phyloP scores from a whole-genome alignment of 1,284 basidiomycete genomes.

The Vanrija sp. region DNA sequence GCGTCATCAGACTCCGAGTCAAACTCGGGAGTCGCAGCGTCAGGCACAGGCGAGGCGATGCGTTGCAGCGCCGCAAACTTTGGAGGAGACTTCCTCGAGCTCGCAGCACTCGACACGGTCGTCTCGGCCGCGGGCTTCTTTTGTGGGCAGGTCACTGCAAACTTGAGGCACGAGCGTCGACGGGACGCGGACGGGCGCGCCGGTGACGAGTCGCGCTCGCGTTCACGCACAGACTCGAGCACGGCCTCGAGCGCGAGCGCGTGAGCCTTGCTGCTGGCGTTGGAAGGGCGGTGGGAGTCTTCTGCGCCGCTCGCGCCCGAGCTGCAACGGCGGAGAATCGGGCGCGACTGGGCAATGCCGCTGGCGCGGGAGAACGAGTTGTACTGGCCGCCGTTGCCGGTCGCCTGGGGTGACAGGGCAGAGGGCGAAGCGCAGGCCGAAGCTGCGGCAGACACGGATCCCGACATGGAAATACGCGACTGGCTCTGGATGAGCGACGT shows the following conservation, averaged over 20 bases:
- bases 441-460: not conserved
- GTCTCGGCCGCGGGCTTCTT: too few species aligned
- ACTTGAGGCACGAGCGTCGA: constrained; percentile 20
- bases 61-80: too few species aligned
- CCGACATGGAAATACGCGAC: not conserved
- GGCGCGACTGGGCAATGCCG: not conserved
- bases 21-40: constrained; percentile 4
- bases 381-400: not conserved
- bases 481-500: constrained; percentile 19
- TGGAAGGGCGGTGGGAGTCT: not conserved
- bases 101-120: not conserved
- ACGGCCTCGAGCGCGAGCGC: not conserved
- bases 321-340: constrained; percentile 14
- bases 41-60: too few species aligned
- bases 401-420: not conserved
- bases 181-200: not conserved
- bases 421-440: not conserved
- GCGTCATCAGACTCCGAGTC: constrained; percentile 10
- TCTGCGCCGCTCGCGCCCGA: not conserved
- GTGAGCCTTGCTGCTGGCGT: too few species aligned
- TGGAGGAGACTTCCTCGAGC: constrained; percentile 6
- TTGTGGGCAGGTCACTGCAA: constrained; percentile 11
- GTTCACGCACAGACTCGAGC: not conserved
- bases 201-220: not conserved
- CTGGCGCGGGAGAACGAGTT: too few species aligned